Conservation (phyloP, 2,329 filamentous ascomycete species). For the Aureobasidium sp. region DNA sequence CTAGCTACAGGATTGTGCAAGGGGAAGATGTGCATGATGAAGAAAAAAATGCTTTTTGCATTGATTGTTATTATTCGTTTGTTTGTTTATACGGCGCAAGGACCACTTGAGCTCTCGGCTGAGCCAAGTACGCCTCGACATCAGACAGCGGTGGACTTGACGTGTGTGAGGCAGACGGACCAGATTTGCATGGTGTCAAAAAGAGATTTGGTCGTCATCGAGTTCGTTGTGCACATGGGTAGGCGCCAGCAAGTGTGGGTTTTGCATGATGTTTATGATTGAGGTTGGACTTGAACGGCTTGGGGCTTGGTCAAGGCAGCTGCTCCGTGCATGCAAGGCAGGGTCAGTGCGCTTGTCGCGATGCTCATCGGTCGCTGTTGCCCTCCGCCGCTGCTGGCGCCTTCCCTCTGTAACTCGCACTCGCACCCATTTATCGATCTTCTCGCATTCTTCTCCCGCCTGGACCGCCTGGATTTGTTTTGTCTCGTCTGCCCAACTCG, state of each 20-base stretch:
- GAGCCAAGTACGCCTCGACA: not conserved
- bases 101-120: not conserved
- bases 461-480: not conserved
- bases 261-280: constrained; percentile 1
- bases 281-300: not conserved
- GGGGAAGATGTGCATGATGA: not conserved
- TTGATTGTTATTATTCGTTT: not conserved
- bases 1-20: constrained; percentile 1
- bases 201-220: constrained; percentile 12
- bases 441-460: constrained; percentile 9
- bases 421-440: not conserved
- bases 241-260: not conserved
- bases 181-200: constrained; percentile 4
- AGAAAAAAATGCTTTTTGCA: not conserved
- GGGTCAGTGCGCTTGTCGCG: not conserved
- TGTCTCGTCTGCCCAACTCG: not conserved
- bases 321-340: not conserved
- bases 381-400: constrained; percentile 1
- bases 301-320: not conserved
- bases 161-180: constrained; percentile 7
- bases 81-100: not conserved
- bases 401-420: not conserved
- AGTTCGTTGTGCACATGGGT: not conserved
- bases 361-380: not conserved
- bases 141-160: not conserved